These are phyloP conservation scores for Arabidopsis thaliana DNA, from an alignment of 345 rosid species.

Conservation along the genomic window DNA sequence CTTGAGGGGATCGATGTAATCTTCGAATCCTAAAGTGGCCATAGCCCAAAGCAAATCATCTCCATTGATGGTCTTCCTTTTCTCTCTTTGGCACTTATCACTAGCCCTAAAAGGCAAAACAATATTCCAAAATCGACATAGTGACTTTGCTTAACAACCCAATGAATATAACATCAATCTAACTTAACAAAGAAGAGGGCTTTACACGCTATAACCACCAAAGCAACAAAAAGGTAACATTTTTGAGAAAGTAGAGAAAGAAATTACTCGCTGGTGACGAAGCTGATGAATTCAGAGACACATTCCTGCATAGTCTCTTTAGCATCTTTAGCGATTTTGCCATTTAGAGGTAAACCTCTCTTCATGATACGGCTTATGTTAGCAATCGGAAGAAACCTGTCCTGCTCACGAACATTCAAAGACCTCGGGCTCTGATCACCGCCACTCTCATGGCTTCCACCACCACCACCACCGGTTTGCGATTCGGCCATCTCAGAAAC, in stretches of 20 bases:
- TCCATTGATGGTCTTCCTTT: constrained; percentile 75
- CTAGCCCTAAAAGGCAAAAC: constrained; percentile 57
- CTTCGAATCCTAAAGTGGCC: constrained; percentile 74
- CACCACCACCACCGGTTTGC: constrained; percentile 69
- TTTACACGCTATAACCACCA: neutral
- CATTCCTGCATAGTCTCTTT: constrained; percentile 81
- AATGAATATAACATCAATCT: neutral
- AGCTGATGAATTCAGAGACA: constrained; percentile 78
- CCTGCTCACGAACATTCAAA: constrained; percentile 61
- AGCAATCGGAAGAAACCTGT: constrained; percentile 69
- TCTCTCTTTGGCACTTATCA: constrained; percentile 72
- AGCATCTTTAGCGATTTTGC: constrained; percentile 72
- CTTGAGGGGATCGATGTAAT: constrained; percentile 71
- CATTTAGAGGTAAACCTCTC: constrained; percentile 67
- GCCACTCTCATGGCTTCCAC: constrained; percentile 80
- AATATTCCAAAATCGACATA: neutral
- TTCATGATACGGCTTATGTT: constrained; percentile 82
- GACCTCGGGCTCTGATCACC: constrained; percentile 90
- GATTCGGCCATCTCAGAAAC: constrained; percentile 54
- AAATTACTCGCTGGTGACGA: constrained; percentile 68
- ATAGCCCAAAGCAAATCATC: constrained; percentile 82
- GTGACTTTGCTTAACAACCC: neutral
- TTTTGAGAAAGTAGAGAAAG: neutral
- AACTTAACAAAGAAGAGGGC: neutral
- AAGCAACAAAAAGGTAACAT: neutral